Base-by-base conservation (phyloP, 768 basidiomycete genomes). In the Leucosporidium creatinivorum region DNA sequence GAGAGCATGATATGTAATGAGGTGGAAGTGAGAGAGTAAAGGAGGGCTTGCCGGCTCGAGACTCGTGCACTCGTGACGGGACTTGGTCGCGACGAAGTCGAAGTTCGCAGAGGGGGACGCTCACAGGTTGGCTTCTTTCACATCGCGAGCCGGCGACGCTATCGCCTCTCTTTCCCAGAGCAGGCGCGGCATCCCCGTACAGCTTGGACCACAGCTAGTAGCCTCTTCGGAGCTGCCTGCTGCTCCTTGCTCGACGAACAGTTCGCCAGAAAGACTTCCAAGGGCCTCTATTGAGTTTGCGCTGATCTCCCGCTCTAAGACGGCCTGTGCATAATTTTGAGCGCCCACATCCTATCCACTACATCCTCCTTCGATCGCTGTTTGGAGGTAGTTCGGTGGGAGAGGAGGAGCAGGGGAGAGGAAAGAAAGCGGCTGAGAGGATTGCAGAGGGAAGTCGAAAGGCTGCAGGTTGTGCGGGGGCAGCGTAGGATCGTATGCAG, bases 231-330 rank as follows among this genome's bases (percentile, higher is more conserved):
- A 15, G 31, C 30, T 44, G 33, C 25, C 19, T 31, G 33, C 33
- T 33, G 33, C 60, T 62, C 63, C 33, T 31, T 47, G 47, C 54
- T 39, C 52, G 51, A 47, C 66, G 59, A 61, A 39, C 62, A 15
- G 63, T 36, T 28, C 55, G 62, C 60, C 18, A 64, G 66, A 65
- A 48, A 26, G 26, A 31, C 39, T 10, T 33, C 23, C 26, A 48
- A 30, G 50, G n/a, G 56, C 68, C 50, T 63, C 64, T 61, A 58
- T 66, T 65, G 65, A 66, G 64, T 69, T 54, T 62, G 64, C 64
- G 54, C 31, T n/a, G 58, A 23, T 2, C 26, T 19, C 8, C 58
- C n/a, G 5, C 51, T 52, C 26, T 23, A 47, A n/a, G 12, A 23
- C 36, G 58, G 19, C 39, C 58, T 47, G 23, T 28, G 36, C 58